Conservation (phyloP, 129 eudicot species). For the Artemisia tridentata region DNA sequence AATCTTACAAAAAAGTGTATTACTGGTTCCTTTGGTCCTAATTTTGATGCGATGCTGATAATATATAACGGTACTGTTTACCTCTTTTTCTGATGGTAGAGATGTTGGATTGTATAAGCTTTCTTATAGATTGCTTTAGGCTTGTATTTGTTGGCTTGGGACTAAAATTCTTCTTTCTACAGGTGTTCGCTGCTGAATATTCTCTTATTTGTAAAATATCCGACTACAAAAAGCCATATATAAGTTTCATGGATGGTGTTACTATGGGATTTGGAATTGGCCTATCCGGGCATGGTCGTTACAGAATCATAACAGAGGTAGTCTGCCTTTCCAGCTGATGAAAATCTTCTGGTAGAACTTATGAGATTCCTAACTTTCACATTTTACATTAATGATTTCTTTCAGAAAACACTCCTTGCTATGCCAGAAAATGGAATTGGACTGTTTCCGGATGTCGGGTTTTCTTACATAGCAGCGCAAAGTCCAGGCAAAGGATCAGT, state of each 20-base stretch:
- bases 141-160: not conserved
- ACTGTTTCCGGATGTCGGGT: slow-evolving; percentile 90
- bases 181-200: slow-evolving; percentile 93
- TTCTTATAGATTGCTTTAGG: slow-evolving; percentile 14
- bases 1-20: too few relatives aligned
- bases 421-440: slow-evolving; percentile 99
- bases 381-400: slow-evolving; percentile 15
- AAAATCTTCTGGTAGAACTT: slow-evolving; percentile 10
- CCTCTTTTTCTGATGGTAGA: not conserved
- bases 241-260: slow-evolving; percentile 93
- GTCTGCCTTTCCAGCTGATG: slow-evolving; percentile 14
- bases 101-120: not conserved
- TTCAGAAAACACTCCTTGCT: slow-evolving; percentile 86
- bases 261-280: slow-evolving; percentile 99
- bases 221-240: slow-evolving; percentile 83
- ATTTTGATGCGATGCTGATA: not conserved
- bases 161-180: slow-evolving; percentile 26
- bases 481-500: slow-evolving; percentile 92
- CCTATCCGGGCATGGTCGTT: slow-evolving; percentile 92
- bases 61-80: not conserved
- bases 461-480: slow-evolving; percentile 83
- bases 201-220: slow-evolving; percentile 83
- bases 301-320: slow-evolving; percentile 89
- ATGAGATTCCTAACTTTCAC: not conserved
- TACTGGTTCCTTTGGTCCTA: not conserved